A percentile compares a stretch with the other conserved stretches of the same genome.
Conservation (phyloP, 208 protist species). For the Crithidia expoeki region DNA sequence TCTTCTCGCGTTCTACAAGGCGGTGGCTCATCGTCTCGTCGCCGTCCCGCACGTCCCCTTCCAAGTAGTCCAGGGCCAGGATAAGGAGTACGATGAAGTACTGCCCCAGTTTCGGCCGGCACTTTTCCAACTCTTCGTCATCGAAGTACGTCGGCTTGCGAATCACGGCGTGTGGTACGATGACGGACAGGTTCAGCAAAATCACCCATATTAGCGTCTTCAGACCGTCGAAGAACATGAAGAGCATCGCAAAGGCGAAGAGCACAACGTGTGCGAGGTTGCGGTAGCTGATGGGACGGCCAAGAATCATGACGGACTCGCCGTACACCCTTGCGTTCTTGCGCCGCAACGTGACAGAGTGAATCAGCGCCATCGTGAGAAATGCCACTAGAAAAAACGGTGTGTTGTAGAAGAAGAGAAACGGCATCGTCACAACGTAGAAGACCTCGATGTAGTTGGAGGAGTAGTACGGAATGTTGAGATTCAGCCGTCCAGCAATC, state of each 20-base stretch:
- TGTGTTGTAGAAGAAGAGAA: conserved; percentile 67
- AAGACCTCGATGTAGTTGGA: conserved; percentile 79
- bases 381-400: conserved; percentile 56
- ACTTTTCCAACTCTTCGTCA: conserved; percentile 88
- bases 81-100: conserved; percentile 61
- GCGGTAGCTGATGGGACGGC: conserved; percentile 49
- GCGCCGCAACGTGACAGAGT: conserved; percentile 44
- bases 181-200: conserved; percentile 52
- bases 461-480: conserved; percentile 86
- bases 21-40: conserved; percentile 34
- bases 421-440: conserved; percentile 60
- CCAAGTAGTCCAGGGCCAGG: conserved; percentile 63
- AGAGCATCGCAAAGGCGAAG: conserved; percentile 37
- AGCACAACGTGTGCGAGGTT: conserved; percentile 46
- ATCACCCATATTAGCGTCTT: conserved; percentile 42
- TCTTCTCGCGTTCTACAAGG: conserved; percentile 27
- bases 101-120: conserved; percentile 70
- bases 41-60: conserved; percentile 44
- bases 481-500: conserved; percentile 57
- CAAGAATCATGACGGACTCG: conserved; percentile 33
- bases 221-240: conserved; percentile 61
- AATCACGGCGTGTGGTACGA: conserved; percentile 77
- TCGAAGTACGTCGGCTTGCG: conserved; percentile 83
- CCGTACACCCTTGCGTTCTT: conserved; percentile 34
- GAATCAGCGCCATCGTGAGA: conserved; percentile 41